These are phyloP conservation scores for Peniophora sp. DNA, from an alignment of 1,284 basidiomycete species.

Conservation along the genomic window DNA sequence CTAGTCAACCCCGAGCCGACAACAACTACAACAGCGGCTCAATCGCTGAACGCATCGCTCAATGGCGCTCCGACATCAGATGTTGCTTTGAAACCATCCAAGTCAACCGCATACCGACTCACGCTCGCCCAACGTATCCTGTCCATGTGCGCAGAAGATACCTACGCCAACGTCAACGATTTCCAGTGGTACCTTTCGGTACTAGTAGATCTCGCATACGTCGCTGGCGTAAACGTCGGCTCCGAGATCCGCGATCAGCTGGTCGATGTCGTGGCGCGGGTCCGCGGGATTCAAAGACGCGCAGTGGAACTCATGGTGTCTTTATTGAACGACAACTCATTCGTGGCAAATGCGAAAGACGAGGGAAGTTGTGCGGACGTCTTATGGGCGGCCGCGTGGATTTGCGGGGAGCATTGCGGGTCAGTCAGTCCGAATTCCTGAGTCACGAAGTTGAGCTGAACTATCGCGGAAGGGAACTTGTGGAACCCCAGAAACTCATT, in stretches of 20 bases:
- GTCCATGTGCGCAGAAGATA: conserved; percentile 73
- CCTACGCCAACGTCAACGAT: conserved; percentile 84
- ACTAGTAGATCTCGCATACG: conserved; percentile 81
- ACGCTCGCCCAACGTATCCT: conserved; percentile 77
- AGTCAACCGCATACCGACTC: conserved; percentile 76
- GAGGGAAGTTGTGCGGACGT: conserved; percentile 71
- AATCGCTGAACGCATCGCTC: conserved; percentile 44
- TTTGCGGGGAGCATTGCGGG: conserved; percentile 90
- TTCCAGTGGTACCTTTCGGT: conserved; percentile 98
- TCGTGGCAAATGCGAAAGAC: conserved; percentile 53
- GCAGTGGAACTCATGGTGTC: conserved; percentile 79
- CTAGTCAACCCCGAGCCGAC: conserved; percentile 60
- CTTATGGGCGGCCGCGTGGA: conserved; percentile 89
- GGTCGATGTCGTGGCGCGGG: conserved; percentile 82
- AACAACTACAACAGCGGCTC: conserved; percentile 48
- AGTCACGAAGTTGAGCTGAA: neutral
- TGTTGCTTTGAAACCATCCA: conserved; percentile 41
- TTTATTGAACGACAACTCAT: conserved; percentile 69
- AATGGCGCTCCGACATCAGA: conserved; percentile 21
- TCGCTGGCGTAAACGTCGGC: conserved; percentile 75
- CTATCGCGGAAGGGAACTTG: conserved; percentile 45
- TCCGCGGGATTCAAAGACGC: conserved; percentile 68
- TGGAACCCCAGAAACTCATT: conserved; percentile 63
- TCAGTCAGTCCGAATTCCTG: conserved; percentile 14
- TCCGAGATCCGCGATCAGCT: conserved; percentile 72